Evolutionary conservation across 257 asterid genomes (phyloP).

Genomic region (Solanum sejunctum): DNA sequence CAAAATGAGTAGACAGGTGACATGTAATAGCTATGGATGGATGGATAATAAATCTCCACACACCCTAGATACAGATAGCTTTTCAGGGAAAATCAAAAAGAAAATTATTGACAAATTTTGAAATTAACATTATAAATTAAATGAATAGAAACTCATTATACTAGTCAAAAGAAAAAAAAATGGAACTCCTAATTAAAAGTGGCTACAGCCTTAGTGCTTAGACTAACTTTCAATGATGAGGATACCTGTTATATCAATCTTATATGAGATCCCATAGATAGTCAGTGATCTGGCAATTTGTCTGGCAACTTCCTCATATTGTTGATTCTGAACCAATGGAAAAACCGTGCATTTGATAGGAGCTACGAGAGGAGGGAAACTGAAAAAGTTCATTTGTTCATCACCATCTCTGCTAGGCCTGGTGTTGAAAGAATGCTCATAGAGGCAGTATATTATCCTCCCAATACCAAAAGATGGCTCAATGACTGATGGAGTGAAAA

Average conservation of each 20-base stretch:
- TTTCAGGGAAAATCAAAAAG: not conserved
- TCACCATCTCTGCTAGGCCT: constrained; percentile 67
- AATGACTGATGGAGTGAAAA: constrained; percentile 79
- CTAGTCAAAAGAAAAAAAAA: not conserved
- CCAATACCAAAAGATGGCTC: constrained; percentile 95
- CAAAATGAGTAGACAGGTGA: not conserved
- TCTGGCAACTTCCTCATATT: constrained; percentile 61
- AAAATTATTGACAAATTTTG: not conserved
- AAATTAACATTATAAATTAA: not conserved
- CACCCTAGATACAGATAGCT: not conserved
- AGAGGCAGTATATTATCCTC: constrained; percentile 78
- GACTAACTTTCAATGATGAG: not conserved
- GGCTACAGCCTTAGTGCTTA: not conserved
- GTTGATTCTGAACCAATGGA: constrained; percentile 75
- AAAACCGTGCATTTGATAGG: constrained; percentile 89
- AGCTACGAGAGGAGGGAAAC: constrained; percentile 74
- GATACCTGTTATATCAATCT: constrained; percentile 76
- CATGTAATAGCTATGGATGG: not conserved
- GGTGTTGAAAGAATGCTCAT: constrained; percentile 67
- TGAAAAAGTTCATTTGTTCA: constrained; percentile 64
- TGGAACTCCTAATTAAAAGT: not conserved
- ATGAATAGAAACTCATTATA: not conserved
- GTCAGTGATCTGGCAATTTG: constrained; percentile 49
- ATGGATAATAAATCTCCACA: not conserved
- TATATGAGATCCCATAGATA: constrained; percentile 58